phyloP scores from a whole-genome alignment of 2,329 filamentous ascomycete genomes.

The Juglanconis oblonga region DNA sequence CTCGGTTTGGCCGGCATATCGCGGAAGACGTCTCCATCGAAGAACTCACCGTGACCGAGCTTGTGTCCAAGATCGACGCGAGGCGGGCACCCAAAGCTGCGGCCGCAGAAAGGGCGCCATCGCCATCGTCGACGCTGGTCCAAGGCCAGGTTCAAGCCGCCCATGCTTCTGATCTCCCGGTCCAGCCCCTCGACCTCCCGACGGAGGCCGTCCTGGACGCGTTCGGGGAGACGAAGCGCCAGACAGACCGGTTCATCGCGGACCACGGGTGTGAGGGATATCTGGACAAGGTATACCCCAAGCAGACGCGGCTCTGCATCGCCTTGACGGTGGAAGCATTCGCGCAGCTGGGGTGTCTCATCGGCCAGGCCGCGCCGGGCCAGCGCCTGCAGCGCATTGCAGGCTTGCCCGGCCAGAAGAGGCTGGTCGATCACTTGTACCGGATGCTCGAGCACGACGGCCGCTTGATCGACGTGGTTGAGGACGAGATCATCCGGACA shows the following conservation, averaged over 20 bases:
- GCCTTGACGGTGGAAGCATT: constrained; percentile 33
- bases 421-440: constrained; percentile 32
- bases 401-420: constrained; percentile 26
- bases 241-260: neutral
- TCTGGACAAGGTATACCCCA: constrained; percentile 25
- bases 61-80: too few relatives aligned
- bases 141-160: too few relatives aligned
- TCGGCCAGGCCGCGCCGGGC: constrained; percentile 23
- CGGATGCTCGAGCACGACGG: constrained; percentile 29
- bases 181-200: too few relatives aligned
- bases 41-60: too few relatives aligned
- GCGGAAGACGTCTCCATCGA: too few relatives aligned
- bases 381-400: constrained; percentile 25
- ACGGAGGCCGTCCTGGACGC: neutral
- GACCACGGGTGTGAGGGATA: constrained; percentile 18
- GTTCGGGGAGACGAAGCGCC: neutral
- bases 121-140: too few relatives aligned
- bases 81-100: too few relatives aligned
- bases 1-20: too few relatives aligned
- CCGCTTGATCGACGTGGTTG: constrained; percentile 26
- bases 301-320: constrained; percentile 24
- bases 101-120: too few relatives aligned
- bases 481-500: constrained; percentile 25
- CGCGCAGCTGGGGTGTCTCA: constrained; percentile 28
- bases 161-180: too few relatives aligned